phyloP scores from a whole-genome alignment of 177 flowering plant genomes.

The Vitis hybrid region DNA sequence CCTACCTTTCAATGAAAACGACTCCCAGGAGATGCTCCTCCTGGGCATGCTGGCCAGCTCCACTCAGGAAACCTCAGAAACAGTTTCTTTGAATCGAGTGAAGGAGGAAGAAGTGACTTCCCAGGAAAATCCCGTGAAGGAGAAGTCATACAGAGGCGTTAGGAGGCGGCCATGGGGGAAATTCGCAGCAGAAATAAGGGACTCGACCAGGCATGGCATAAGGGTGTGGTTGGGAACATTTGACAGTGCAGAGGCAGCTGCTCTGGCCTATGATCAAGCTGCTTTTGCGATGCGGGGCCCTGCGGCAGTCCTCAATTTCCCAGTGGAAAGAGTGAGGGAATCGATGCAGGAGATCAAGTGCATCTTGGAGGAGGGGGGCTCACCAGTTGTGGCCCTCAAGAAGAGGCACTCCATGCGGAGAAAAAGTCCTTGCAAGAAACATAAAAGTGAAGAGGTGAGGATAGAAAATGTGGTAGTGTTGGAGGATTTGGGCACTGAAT shows the following conservation, averaged over 20 bases:
- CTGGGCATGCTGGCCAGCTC: conserved; percentile 19
- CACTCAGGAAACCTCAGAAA: conserved; percentile 3
- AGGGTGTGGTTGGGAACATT: conserved; percentile 43
- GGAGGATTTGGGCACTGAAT: conserved; percentile 36
- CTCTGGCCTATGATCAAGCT: conserved; percentile 41
- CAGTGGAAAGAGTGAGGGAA: conserved; percentile 29
- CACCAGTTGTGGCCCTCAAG: conserved; percentile 4
- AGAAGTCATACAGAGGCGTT: conserved; percentile 32
- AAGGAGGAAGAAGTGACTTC: conserved; percentile 28
- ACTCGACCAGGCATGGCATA: conserved; percentile 34
- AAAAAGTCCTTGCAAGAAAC: conserved; percentile 15
- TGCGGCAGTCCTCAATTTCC: conserved; percentile 29
- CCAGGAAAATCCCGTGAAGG: conserved; percentile 11
- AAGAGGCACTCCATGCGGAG: conserved; percentile 33
- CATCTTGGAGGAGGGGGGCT: too few species aligned
- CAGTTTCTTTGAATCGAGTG: background rate
- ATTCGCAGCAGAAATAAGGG: conserved; percentile 40
- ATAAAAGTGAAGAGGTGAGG: conserved; percentile 20
- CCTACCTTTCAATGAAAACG: conserved; percentile 36
- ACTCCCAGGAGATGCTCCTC: conserved; percentile 36
- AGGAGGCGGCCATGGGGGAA: conserved; percentile 43
- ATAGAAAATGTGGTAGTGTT: conserved; percentile 30
- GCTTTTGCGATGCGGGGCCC: conserved; percentile 36
- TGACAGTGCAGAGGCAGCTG: conserved; percentile 41
- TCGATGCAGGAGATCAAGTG: conserved; percentile 25